These are phyloP conservation scores for Ophiostoma sp. DNA, from an alignment of 2,329 filamentous ascomycete genomes.

Conservation along the genomic window DNA sequence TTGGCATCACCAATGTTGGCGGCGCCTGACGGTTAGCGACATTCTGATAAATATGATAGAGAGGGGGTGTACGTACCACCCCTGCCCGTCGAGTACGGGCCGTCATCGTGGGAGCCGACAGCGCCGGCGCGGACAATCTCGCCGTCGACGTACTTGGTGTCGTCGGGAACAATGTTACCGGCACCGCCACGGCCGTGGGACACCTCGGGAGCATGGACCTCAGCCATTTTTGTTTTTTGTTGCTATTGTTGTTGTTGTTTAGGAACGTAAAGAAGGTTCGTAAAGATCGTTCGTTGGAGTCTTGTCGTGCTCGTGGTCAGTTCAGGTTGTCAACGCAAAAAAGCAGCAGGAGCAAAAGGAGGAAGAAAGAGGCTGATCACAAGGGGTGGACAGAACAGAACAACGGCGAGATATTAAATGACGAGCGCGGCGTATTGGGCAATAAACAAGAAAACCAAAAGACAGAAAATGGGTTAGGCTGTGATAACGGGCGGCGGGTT, in stretches of 20 bases:
- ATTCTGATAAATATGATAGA: conserved; percentile 1
- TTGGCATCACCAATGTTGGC: conserved; percentile 59
- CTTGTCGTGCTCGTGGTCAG: neutral
- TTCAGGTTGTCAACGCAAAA: neutral
- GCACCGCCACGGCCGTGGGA: conserved; percentile 63
- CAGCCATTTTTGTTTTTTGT: neutral
- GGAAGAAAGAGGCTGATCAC: neutral
- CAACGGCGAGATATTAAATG: conserved; percentile 15
- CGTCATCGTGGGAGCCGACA: conserved; percentile 58
- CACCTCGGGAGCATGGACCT: conserved; percentile 44
- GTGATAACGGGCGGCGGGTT: conserved; percentile 15
- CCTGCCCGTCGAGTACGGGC: conserved; percentile 59
- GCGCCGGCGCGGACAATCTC: conserved; percentile 58
- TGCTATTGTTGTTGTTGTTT: neutral
- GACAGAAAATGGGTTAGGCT: conserved; percentile 22
- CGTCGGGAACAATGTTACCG: conserved; percentile 61
- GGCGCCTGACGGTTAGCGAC: conserved; percentile 44
- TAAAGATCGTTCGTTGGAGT: neutral
- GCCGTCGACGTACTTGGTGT: conserved; percentile 62
- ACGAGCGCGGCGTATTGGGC: neutral
- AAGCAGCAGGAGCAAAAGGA: neutral
- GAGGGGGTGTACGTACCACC: conserved; percentile 48
- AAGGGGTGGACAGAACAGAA: neutral
- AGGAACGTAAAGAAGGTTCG: neutral
- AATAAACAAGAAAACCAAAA: neutral